Evolutionary conservation across 2,329 filamentous ascomycete genomes (phyloP).

Genomic region (Pseudogymnoascus sp.): DNA sequence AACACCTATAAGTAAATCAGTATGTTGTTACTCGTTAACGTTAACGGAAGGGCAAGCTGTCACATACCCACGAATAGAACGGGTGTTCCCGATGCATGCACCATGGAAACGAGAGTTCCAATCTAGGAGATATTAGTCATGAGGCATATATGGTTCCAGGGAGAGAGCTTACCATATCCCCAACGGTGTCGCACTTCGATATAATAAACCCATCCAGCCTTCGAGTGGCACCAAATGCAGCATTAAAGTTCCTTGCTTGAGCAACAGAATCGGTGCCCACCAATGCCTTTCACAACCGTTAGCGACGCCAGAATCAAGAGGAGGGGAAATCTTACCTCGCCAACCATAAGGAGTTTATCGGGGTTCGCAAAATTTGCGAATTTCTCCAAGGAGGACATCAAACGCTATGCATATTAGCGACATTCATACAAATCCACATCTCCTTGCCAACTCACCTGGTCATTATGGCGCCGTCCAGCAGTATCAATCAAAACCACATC

Average conservation of each 20-base stretch:
- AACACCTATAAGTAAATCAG: conserved; percentile 33
- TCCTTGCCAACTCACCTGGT: conserved; percentile 43
- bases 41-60: background rate
- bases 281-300: conserved; percentile 50
- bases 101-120: conserved; percentile 85
- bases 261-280: conserved; percentile 94
- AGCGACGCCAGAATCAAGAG: background rate
- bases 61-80: conserved; percentile 73
- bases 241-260: conserved; percentile 94
- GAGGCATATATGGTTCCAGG: conserved; percentile 1
- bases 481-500: conserved; percentile 98
- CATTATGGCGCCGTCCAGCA: conserved; percentile 89
- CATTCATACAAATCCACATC: background rate
- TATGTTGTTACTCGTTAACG: background rate
- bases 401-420: conserved; percentile 39
- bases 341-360: conserved; percentile 97
- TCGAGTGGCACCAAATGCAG: conserved; percentile 74
- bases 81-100: conserved; percentile 93
- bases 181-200: conserved; percentile 96
- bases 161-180: conserved; percentile 77
- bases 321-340: conserved; percentile 35
- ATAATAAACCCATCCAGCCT: conserved; percentile 95
- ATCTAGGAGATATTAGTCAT: conserved; percentile 20
- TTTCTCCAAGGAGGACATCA: conserved; percentile 96
- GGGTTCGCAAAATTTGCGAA: conserved; percentile 94